Evolutionary conservation across 2,329 filamentous ascomycete genomes (phyloP).

Genomic region (Calycina herbarum): DNA sequence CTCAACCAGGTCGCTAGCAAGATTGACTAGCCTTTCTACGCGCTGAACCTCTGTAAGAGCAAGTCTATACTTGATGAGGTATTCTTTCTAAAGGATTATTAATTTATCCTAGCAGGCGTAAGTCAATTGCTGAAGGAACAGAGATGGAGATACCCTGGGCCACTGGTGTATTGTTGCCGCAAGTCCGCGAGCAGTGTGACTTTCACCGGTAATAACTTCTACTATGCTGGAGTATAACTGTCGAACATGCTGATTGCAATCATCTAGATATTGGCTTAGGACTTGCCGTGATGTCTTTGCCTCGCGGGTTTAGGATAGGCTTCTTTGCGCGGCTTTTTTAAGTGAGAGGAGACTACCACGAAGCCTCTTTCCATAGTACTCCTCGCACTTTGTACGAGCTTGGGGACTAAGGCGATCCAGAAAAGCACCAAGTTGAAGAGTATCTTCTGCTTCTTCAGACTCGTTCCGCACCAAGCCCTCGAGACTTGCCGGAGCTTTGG

Average conservation of each 20-base stretch:
- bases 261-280: not conserved
- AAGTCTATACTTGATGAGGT: slow-evolving; percentile 24
- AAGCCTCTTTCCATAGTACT: not conserved
- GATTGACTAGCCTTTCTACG: slow-evolving; percentile 40
- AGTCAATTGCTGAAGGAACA: slow-evolving; percentile 7
- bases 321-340: not conserved
- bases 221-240: not conserved
- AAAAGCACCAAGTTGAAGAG: not conserved
- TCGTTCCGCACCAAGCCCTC: slow-evolving; percentile 1
- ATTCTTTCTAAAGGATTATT: slow-evolving; percentile 19
- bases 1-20: slow-evolving; percentile 32
- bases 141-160: slow-evolving; percentile 6
- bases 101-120: not conserved
- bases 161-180: not conserved
- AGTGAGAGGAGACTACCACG: not conserved
- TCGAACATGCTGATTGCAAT: not conserved
- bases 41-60: slow-evolving; percentile 23
- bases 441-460: not conserved
- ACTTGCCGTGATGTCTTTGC: not conserved
- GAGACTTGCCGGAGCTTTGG: not conserved
- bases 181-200: not conserved
- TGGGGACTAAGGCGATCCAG: not conserved
- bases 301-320: not conserved
- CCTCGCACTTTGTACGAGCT: not conserved
- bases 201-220: not conserved